phyloP scores from a whole-genome alignment of 176 grass and related monocot genomes.

The Zea luxurians region DNA sequence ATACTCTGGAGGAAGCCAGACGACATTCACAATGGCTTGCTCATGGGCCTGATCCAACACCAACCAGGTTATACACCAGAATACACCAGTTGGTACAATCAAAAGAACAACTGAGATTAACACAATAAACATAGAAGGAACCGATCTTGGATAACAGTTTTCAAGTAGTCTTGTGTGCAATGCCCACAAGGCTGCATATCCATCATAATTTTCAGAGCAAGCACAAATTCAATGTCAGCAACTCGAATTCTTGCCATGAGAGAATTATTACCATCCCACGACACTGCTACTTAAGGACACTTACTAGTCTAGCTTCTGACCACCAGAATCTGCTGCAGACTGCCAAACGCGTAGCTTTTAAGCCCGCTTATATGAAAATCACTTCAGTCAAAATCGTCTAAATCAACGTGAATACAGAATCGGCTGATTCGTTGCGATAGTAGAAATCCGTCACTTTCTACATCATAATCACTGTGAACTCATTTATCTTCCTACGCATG shows the following conservation, averaged over 20 bases:
- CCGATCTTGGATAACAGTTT: conserved; percentile 1
- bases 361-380: no score
- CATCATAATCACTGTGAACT: no score
- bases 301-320: neutral
- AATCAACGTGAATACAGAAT: no score
- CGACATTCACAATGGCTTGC: conserved; percentile 50
- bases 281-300: conserved; percentile 1
- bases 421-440: no score
- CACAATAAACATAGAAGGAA: conserved; percentile 3
- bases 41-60: conserved; percentile 61
- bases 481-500: no score
- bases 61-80: conserved; percentile 29
- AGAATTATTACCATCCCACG: neutral
- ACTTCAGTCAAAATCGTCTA: no score
- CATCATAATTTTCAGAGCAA: conserved; percentile 12
- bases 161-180: neutral
- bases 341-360: no score
- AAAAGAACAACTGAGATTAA: conserved; percentile 16
- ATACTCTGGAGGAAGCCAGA: conserved; percentile 82
- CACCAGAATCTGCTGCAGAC: no score
- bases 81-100: neutral
- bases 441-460: no score
- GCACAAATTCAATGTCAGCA: neutral
- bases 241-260: neutral
- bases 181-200: conserved; percentile 2